phyloP scores from a whole-genome alignment of 1,139 yeast genomes.

The Scheffersomyces segobiensis region DNA sequence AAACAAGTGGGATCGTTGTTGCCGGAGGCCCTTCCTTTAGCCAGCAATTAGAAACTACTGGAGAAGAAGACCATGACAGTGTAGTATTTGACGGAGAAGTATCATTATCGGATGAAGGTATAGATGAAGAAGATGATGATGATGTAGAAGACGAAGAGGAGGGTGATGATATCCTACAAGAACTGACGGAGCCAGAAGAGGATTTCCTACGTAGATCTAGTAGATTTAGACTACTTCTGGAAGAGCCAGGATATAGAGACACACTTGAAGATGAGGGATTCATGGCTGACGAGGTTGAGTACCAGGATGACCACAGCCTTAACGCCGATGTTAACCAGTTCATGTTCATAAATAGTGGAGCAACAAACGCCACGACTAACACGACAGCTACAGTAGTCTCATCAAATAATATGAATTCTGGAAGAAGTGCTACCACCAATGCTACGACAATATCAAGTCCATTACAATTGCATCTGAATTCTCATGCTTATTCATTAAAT shows the following conservation, averaged over 20 bases:
- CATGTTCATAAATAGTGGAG: slow-evolving; percentile 22
- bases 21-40: slow-evolving; percentile 8
- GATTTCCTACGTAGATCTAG: slow-evolving; percentile 5
- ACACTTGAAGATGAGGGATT: slow-evolving; percentile 32
- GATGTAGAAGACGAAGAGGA: slow-evolving; percentile 16
- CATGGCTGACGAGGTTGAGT: slow-evolving; percentile 62
- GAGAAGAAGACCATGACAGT: slow-evolving; percentile 47
- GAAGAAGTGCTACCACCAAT: slow-evolving; percentile 19
- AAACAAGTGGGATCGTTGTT: slow-evolving; percentile 9
- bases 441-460: slow-evolving; percentile 17
- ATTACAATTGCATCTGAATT: slow-evolving; percentile 1
- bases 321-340: slow-evolving; percentile 4
- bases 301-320: slow-evolving; percentile 54
- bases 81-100: slow-evolving; percentile 44
- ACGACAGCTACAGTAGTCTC: slow-evolving; percentile 2
- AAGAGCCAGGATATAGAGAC: slow-evolving; percentile 4
- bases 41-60: slow-evolving; percentile 3
- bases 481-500: slow-evolving; percentile 1
- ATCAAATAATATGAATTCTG: slow-evolving; percentile 14
- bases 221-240: slow-evolving; percentile 1
- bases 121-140: slow-evolving; percentile 13
- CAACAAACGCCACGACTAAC: slow-evolving; percentile 11
- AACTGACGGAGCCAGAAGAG: slow-evolving; percentile 7
- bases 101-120: slow-evolving; percentile 7
- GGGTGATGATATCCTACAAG: slow-evolving; percentile 9